Conservation (phyloP, 2,329 filamentous ascomycete genomes). For the Lachnum nothofagi region DNA sequence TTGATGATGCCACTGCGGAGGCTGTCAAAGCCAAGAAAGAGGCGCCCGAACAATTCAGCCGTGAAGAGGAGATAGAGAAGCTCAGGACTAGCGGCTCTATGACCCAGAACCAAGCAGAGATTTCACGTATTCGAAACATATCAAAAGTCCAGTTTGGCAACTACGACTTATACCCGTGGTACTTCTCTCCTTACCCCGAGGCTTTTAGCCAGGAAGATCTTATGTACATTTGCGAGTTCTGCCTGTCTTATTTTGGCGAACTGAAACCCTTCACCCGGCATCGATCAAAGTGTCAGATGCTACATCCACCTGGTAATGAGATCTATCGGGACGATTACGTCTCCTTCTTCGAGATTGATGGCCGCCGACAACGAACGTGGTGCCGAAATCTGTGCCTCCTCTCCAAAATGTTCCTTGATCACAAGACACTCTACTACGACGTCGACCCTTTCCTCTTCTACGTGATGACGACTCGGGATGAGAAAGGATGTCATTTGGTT, state of each 20-base stretch:
- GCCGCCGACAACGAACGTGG: constrained; percentile 87
- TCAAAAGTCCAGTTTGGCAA: constrained; percentile 91
- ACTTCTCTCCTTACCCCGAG: constrained; percentile 95
- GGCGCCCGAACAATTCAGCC: constrained; percentile 50
- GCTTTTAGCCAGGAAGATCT: constrained; percentile 81
- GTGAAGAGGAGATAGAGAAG: constrained; percentile 93
- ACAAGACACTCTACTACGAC: constrained; percentile 98
- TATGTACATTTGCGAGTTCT: constrained; percentile 97
- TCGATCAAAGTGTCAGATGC: constrained; percentile 80
- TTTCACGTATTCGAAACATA: constrained; percentile 91
- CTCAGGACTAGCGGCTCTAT: constrained; percentile 90
- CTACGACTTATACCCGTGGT: constrained; percentile 93
- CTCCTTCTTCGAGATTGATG: constrained; percentile 96
- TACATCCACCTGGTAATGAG: constrained; percentile 94
- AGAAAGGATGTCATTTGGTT: constrained; percentile 89
- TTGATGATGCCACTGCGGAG: constrained; percentile 45
- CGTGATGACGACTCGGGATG: constrained; percentile 86
- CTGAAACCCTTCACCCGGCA: constrained; percentile 79
- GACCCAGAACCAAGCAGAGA: constrained; percentile 97
- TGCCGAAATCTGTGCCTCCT: constrained; percentile 93
- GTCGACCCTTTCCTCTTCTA: constrained; percentile 99
- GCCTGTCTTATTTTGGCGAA: constrained; percentile 83
- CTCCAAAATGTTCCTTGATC: constrained; percentile 93
- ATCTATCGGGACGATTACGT: constrained; percentile 94
- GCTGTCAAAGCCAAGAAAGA: constrained; percentile 32